These are phyloP conservation scores for Sporobolomyces phaffii DNA, from an alignment of 768 basidiomycete genomes.

Conservation along the genomic window DNA sequence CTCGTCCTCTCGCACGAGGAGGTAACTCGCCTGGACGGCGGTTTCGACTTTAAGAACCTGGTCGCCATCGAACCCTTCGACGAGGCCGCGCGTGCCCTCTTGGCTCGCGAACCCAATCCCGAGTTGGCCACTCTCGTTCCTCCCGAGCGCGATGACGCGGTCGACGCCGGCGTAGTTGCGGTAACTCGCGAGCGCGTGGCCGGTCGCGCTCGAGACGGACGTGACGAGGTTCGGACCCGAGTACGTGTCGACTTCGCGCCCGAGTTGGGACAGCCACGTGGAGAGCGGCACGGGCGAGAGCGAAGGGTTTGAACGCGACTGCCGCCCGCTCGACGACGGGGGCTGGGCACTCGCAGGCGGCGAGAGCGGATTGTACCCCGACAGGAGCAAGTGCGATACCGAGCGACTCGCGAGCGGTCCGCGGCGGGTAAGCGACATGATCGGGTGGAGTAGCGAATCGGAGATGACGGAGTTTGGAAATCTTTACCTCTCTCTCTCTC, in stretches of 20 bases:
- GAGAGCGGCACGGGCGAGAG: slow-evolving; percentile 14
- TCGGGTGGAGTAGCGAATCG: no score
- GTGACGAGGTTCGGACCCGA: neutral
- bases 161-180: slow-evolving; percentile 9
- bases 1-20: slow-evolving; percentile 9
- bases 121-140: slow-evolving; percentile 31
- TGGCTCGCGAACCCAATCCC: slow-evolving; percentile 29
- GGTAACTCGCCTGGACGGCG: slow-evolving; percentile 14
- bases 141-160: slow-evolving; percentile 20
- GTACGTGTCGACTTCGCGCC: slow-evolving; percentile 13
- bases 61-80: slow-evolving; percentile 37
- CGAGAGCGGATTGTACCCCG: slow-evolving; percentile 32
- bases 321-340: neutral
- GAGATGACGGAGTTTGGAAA: no score
- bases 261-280: slow-evolving; percentile 28
- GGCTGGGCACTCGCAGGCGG: neutral
- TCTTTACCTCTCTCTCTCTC: no score
- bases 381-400: slow-evolving; percentile 31
- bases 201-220: neutral
- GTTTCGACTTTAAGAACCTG: neutral
- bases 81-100: slow-evolving; percentile 30
- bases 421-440: no score
- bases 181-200: slow-evolving; percentile 23
- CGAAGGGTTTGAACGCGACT: slow-evolving; percentile 18
- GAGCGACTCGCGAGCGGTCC: no score